Percentiles rank a stretch among this genome's conserved stretches.
These are phyloP conservation scores for Cylindrodendrum hubeiense DNA, from an alignment of 2,329 filamentous ascomycete species.

Conservation along the genomic window DNA sequence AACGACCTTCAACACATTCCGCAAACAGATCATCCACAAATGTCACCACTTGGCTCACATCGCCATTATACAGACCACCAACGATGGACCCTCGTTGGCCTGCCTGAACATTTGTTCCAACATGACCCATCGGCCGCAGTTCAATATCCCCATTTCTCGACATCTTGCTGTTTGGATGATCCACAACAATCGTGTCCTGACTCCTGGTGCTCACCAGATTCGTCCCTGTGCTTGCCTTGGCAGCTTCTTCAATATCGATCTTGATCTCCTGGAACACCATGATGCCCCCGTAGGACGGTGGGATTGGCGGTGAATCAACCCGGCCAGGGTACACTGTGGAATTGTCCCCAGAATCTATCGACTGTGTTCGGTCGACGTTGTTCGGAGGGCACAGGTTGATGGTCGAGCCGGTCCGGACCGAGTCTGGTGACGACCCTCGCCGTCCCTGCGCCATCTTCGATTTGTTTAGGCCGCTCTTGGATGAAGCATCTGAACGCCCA, in stretches of 20 bases:
- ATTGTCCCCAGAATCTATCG: slow-evolving; percentile 34
- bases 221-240: slow-evolving; percentile 18
- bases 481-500: slow-evolving; percentile 22
- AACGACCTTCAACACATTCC: slow-evolving; percentile 41
- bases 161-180: slow-evolving; percentile 24
- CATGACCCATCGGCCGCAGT: slow-evolving; percentile 40
- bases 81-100: slow-evolving; percentile 29
- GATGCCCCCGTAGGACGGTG: slow-evolving; percentile 62
- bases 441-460: slow-evolving; percentile 14
- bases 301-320: slow-evolving; percentile 39
- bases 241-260: slow-evolving; percentile 57
- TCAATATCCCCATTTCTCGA: slow-evolving; percentile 36
- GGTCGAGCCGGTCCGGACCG: slow-evolving; percentile 39
- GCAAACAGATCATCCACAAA: slow-evolving; percentile 43
- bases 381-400: slow-evolving; percentile 41
- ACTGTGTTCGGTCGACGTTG: slow-evolving; percentile 24
- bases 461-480: not conserved
- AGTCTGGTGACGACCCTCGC: slow-evolving; percentile 33
- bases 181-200: slow-evolving; percentile 18
- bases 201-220: slow-evolving; percentile 19
- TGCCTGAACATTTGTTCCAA: slow-evolving; percentile 39
- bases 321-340: slow-evolving; percentile 33
- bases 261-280: slow-evolving; percentile 73
- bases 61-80: slow-evolving; percentile 29
- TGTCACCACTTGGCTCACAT: slow-evolving; percentile 29